phyloP scores from a whole-genome alignment of 345 rosid genomes.

The Pistacia integerrima region DNA sequence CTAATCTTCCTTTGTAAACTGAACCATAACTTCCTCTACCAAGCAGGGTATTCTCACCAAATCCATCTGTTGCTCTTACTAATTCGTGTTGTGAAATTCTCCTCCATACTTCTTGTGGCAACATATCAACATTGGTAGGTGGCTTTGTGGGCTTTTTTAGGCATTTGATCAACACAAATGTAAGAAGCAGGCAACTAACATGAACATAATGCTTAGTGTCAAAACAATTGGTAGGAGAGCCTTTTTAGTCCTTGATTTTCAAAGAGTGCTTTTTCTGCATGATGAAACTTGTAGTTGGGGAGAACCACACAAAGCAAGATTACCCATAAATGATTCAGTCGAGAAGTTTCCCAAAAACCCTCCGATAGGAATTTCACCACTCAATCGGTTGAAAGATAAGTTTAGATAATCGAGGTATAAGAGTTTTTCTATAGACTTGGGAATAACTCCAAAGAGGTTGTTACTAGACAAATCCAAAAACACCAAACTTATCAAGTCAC shows the following conservation, averaged over 20 bases:
- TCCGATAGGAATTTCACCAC: constrained; percentile 22
- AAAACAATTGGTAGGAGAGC: not conserved
- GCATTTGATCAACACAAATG: not conserved
- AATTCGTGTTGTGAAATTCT: constrained; percentile 15
- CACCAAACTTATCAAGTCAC: constrained; percentile 4
- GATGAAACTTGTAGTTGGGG: not conserved
- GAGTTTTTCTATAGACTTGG: constrained; percentile 18
- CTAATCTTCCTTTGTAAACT: constrained; percentile 19
- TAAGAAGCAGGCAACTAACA: not conserved
- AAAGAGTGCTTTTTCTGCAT: not conserved
- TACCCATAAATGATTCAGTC: constrained; percentile 9
- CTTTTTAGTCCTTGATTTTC: not conserved
- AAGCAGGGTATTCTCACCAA: constrained; percentile 16
- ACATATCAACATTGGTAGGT: not conserved
- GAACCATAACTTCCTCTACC: constrained; percentile 21
- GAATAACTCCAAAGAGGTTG: constrained; percentile 13
- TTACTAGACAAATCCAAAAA: constrained; percentile 19
- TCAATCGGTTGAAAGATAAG: constrained; percentile 9
- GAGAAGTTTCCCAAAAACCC: constrained; percentile 12
- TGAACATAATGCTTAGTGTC: not conserved
- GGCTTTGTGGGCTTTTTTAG: not conserved
- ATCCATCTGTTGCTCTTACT: constrained; percentile 16
- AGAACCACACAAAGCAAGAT: constrained; percentile 17
- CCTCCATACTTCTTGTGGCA: not conserved
- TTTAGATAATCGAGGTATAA: not conserved